Conservation (phyloP, 2,329 filamentous ascomycete species). For the Microdochium trichocladiopsis region DNA sequence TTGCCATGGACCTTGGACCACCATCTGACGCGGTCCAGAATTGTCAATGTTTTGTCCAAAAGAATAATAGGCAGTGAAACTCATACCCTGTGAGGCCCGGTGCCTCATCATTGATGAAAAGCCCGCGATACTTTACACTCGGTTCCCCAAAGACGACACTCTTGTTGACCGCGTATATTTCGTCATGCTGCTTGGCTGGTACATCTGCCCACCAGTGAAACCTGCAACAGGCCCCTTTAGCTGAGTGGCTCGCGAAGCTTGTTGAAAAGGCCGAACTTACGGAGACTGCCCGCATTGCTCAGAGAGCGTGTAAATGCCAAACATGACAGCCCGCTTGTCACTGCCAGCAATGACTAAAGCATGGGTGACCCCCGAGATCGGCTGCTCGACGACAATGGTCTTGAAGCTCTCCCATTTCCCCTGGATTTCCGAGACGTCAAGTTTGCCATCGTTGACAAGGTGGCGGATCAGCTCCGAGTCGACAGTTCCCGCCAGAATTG, state of each 20-base stretch:
- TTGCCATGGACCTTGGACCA: constrained; percentile 46
- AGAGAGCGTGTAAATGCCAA: constrained; percentile 49
- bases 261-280: constrained; percentile 20
- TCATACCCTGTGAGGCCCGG: constrained; percentile 47
- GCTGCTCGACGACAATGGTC: constrained; percentile 38
- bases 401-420: constrained; percentile 54
- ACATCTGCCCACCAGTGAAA: constrained; percentile 55
- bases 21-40: constrained; percentile 33
- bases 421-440: constrained; percentile 37
- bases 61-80: no score
- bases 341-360: constrained; percentile 49
- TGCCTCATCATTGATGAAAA: constrained; percentile 55
- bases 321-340: constrained; percentile 49
- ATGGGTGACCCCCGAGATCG: constrained; percentile 30
- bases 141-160: constrained; percentile 40
- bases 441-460: constrained; percentile 33
- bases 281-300: constrained; percentile 55
- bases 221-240: constrained; percentile 5
- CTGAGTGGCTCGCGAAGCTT: no score
- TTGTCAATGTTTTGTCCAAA: not conserved
- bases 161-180: constrained; percentile 37
- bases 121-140: constrained; percentile 49
- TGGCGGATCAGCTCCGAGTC: constrained; percentile 36
- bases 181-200: constrained; percentile 32
- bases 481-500: constrained; percentile 45